Percentiles rank a stretch among this genome's conserved stretches.
Evolutionary conservation across 192 early-diverging fungal species (phyloP).

Genomic region (Chytriomyces hyalinus): DNA sequence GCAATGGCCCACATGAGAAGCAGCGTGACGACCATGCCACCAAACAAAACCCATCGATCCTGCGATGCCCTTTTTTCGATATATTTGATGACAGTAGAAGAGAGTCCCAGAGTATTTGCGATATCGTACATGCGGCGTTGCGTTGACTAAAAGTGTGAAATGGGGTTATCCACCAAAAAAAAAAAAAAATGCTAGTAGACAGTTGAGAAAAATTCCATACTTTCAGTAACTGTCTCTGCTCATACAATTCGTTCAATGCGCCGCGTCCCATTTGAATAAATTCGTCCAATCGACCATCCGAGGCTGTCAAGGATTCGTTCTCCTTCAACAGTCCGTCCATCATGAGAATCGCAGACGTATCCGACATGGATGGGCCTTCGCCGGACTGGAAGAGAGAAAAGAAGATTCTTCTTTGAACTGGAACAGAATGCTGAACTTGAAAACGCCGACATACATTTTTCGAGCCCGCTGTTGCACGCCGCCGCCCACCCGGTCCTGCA

Average conservation of each 20-base stretch:
- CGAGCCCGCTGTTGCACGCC: constrained; percentile 5
- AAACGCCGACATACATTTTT: not conserved
- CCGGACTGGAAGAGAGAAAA: not conserved
- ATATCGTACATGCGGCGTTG: constrained; percentile 53
- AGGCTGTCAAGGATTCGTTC: constrained; percentile 31
- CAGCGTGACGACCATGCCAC: constrained; percentile 47
- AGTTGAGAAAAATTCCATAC: constrained; percentile 26
- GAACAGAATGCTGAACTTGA: not conserved
- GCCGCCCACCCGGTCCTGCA: constrained; percentile 17
- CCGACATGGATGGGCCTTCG: constrained; percentile 13
- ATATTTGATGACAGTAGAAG: constrained; percentile 52
- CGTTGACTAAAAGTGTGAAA: constrained; percentile 40
- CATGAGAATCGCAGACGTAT: constrained; percentile 46
- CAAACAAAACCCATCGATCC: constrained; percentile 53
- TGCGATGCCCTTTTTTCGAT: constrained; percentile 54
- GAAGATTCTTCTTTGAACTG: not conserved
- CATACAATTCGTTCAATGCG: constrained; percentile 53
- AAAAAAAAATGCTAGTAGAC: not conserved
- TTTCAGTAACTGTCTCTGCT: constrained; percentile 58
- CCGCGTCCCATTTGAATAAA: constrained; percentile 48
- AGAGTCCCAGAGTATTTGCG: constrained; percentile 55
- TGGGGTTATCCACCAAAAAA: not conserved
- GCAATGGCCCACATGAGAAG: constrained; percentile 57
- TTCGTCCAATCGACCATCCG: constrained; percentile 44
- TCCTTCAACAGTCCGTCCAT: constrained; percentile 49